Base-by-base conservation (phyloP, 352 stramenopile genomes). In the Globisporangium recalcitrans region DNA sequence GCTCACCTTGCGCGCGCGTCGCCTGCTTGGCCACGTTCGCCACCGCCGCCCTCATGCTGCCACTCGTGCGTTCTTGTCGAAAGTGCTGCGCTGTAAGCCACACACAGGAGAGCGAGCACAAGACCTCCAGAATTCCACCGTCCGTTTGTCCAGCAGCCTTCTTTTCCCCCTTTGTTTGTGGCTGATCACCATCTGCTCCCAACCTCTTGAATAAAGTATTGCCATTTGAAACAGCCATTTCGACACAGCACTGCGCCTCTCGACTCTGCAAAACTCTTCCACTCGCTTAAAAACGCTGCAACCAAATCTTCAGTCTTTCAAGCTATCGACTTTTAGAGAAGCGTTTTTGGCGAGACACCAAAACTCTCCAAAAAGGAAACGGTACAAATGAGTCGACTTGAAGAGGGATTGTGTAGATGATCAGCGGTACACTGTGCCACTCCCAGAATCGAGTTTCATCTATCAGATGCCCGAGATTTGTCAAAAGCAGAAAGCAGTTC, bases 121-220 rank as follows among this genome's bases (percentile, higher is more conserved):
- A 14, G 40, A 66, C 61, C 61, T 52, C 61, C 61, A 66, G 61
- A 66, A 66, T 62, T 55, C 48, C 22, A 42, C 40, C 26, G 56
- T 62, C 56, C 56, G 56, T 52, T 54, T 16, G 56, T 26, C 55
- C 34, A 36, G 52, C 32, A 8, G 7, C 10, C 31, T 34, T 38
- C 14, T 29, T 31, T 53, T 53, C 24, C 47, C 47, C 46, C 32
- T 22, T 22, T 22, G 32, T 10, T 38, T 38, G 32, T 38, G 32
- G 32, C 32, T 38, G 42, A 19, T 22, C 46, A 52, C 0, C 22
- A 21, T 38, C 42, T 29, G 8, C 9, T 24, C 47, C 13, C 11
- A 19, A 34, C 10, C 11, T 7, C 13, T 53, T 34, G 47, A 2
- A 22, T 22, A 22, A 6, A 32, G 4, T 53, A 53, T 53, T 11